Conservation (phyloP, 208 protist genomes). For the Leishmania lainsoni region DNA sequence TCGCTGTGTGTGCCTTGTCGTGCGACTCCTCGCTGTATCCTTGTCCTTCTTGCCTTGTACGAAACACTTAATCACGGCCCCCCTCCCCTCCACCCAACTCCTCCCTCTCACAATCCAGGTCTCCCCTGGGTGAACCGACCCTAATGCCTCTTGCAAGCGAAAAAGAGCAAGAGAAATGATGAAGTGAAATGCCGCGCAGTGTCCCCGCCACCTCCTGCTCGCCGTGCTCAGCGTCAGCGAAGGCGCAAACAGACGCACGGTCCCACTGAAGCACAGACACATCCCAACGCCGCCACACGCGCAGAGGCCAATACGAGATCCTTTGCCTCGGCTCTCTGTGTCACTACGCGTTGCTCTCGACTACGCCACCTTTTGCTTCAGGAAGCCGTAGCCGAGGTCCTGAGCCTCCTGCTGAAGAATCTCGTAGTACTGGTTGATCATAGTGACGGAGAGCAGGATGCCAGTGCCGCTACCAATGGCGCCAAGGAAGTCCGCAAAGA, state of each 20-base stretch:
- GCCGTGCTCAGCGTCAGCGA: background rate
- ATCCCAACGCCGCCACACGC: background rate
- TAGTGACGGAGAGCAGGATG: constrained; percentile 99
- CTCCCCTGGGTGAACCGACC: too few species aligned
- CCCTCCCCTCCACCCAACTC: too few species aligned
- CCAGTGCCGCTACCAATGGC: constrained; percentile 98
- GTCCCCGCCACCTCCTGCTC: background rate
- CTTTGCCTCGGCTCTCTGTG: background rate
- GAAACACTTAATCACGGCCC: too few species aligned
- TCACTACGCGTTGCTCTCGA: background rate
- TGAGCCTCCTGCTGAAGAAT: constrained; percentile 98
- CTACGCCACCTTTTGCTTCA: constrained; percentile 80
- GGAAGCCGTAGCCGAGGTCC: constrained; percentile 78
- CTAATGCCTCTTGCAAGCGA: too few species aligned
- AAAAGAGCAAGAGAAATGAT: too few species aligned
- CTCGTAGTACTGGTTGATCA: constrained; percentile 99
- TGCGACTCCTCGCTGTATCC: too few species aligned
- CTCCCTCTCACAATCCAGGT: too few species aligned
- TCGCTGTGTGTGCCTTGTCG: too few species aligned
- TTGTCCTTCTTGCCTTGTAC: too few species aligned
- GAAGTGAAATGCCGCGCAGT: background rate
- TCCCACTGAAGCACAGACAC: background rate
- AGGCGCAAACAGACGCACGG: background rate
- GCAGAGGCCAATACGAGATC: background rate
- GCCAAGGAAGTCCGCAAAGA: constrained; percentile 99